Percentiles rank a stretch among this genome's conserved stretches.
phyloP scores from a whole-genome alignment of 805 yeast species.

The Candida glaebosa region DNA sequence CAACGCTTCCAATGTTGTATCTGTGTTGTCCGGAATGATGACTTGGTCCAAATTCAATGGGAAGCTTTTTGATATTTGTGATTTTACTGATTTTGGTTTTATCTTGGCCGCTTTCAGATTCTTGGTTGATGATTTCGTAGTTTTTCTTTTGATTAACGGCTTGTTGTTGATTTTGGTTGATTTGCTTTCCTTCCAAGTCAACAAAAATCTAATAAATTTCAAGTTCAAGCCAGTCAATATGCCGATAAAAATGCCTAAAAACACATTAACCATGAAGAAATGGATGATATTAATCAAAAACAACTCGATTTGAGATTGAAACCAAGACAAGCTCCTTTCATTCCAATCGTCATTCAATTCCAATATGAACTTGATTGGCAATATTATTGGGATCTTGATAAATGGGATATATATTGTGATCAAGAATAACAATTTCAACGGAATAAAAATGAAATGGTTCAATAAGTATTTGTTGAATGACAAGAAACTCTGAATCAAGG shows the following conservation, averaged over 20 bases:
- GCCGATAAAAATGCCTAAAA: conserved; percentile 11
- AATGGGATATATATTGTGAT: conserved; percentile 10
- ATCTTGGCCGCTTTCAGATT: neutral
- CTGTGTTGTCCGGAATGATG: neutral
- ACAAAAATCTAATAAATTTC: conserved; percentile 7
- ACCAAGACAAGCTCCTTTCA: conserved; percentile 6
- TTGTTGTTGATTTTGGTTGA: neutral
- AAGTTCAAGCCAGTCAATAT: conserved; percentile 8
- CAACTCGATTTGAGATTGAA: conserved; percentile 8
- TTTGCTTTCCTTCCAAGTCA: conserved; percentile 4
- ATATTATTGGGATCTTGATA: conserved; percentile 11
- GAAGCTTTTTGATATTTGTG: neutral
- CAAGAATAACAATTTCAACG: conserved; percentile 4
- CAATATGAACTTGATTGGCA: conserved; percentile 8
- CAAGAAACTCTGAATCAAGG: neutral
- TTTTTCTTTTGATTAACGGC: neutral
- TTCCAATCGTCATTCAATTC: conserved; percentile 9
- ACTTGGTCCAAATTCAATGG: neutral
- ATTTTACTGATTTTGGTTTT: neutral
- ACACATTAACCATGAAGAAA: conserved; percentile 9
- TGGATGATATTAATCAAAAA: conserved; percentile 9
- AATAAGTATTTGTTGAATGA: conserved; percentile 5
- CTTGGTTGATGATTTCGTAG: neutral
- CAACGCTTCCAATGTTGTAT: neutral
- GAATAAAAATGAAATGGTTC: conserved; percentile 4